phyloP scores from a whole-genome alignment of 2,329 filamentous ascomycete species.

The Xylaria arbuscula region DNA sequence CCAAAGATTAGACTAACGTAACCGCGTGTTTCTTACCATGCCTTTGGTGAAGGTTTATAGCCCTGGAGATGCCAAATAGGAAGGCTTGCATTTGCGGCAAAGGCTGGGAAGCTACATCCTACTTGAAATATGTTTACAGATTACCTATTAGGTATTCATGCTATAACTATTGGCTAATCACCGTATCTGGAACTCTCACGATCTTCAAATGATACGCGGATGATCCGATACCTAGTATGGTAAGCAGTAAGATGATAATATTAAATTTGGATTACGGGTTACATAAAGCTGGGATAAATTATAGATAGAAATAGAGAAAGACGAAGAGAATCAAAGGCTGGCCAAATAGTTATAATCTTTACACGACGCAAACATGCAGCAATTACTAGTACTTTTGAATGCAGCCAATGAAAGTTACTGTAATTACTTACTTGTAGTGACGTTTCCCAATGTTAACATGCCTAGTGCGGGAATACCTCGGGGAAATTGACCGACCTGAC shows the following conservation, averaged over 20 bases:
- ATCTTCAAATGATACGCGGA: not conserved
- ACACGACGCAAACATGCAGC: not conserved
- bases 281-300: no score
- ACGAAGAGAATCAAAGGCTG: not conserved
- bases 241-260: no score
- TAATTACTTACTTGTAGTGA: not conserved
- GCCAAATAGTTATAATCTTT: not conserved
- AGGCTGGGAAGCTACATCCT: not conserved
- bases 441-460: not conserved
- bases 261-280: not conserved
- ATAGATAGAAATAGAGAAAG: not conserved
- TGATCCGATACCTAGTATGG: no score
- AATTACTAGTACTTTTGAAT: not conserved
- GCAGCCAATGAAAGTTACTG: no score
- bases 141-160: not conserved
- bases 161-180: not conserved
- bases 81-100: not conserved
- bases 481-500: constrained; percentile 28
- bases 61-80: not conserved
- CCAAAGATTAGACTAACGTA: not conserved
- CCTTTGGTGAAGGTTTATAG: not conserved
- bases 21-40: not conserved
- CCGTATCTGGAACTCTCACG: not conserved
- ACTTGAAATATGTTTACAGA: not conserved
- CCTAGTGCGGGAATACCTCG: constrained; percentile 41